A percentile compares a stretch with the other conserved stretches of the same genome.
phyloP scores from a whole-genome alignment of 2,329 filamentous ascomycete species.

The Monosporascus sp. region DNA sequence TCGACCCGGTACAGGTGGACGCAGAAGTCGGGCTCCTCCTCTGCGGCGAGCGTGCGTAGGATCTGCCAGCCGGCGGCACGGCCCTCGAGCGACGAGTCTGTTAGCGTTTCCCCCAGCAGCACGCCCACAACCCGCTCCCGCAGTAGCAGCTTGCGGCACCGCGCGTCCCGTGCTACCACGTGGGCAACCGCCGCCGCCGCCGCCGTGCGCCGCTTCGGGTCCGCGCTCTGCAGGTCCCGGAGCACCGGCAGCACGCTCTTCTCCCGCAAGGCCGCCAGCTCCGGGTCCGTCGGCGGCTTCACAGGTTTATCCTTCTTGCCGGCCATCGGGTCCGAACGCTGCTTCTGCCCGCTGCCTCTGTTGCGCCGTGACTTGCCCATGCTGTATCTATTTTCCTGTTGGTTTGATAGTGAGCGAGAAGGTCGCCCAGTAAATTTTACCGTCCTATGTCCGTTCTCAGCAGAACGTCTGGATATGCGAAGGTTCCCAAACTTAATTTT shows the following conservation, averaged over 20 bases:
- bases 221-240: constrained; percentile 52
- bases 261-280: constrained; percentile 57
- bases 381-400: constrained; percentile 4
- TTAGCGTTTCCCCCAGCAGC: constrained; percentile 58
- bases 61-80: constrained; percentile 64
- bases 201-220: constrained; percentile 52
- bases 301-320: constrained; percentile 39
- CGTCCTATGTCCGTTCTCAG: not conserved
- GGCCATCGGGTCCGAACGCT: constrained; percentile 47
- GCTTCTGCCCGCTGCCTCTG: constrained; percentile 35
- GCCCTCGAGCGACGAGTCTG: constrained; percentile 57
- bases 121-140: constrained; percentile 61
- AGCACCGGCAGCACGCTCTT: constrained; percentile 59
- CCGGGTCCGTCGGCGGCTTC: constrained; percentile 58
- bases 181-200: constrained; percentile 57
- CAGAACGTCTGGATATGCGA: too few species aligned
- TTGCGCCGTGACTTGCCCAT: constrained; percentile 59
- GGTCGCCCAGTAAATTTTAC: not conserved
- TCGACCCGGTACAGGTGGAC: constrained; percentile 59
- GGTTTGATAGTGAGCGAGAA: not conserved
- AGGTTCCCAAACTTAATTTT: not conserved
- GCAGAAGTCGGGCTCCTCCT: constrained; percentile 63
- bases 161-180: constrained; percentile 51
- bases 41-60: constrained; percentile 52
- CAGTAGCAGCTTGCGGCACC: constrained; percentile 59